Percentiles rank a stretch among this genome's conserved stretches.
phyloP scores from a whole-genome alignment of 2,329 filamentous ascomycete genomes.

The Nannizzia gypsea region DNA sequence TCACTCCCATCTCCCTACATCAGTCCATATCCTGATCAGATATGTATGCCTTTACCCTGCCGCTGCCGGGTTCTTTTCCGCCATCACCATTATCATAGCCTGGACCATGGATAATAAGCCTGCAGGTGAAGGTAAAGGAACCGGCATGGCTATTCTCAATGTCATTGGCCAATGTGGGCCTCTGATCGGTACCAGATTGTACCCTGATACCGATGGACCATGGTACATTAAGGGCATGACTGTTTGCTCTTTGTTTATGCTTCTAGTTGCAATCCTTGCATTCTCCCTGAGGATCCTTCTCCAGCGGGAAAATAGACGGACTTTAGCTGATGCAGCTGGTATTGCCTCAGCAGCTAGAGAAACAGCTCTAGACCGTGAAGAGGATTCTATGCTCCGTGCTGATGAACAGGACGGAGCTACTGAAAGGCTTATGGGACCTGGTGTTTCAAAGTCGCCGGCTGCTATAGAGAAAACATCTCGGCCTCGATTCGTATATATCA shows the following conservation, averaged over 20 bases:
- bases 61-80: constrained; percentile 67
- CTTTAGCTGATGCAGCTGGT: constrained; percentile 18
- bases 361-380: constrained; percentile 16
- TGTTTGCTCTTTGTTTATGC: constrained; percentile 52
- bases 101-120: constrained; percentile 84
- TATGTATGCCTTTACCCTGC: constrained; percentile 73
- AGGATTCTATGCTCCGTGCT: constrained; percentile 9
- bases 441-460: constrained; percentile 1
- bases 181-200: constrained; percentile 54
- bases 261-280: constrained; percentile 47
- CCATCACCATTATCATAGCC: constrained; percentile 71
- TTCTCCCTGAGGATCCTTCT: constrained; percentile 44
- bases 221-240: constrained; percentile 54
- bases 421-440: constrained; percentile 12
- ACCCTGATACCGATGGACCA: constrained; percentile 47
- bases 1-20: constrained; percentile 25
- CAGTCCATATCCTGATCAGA: constrained; percentile 35
- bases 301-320: constrained; percentile 38
- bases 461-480: constrained; percentile 6
- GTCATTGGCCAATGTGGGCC: constrained; percentile 71
- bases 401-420: constrained; percentile 11
- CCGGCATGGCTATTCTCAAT: constrained; percentile 70
- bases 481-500: constrained; percentile 13
- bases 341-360: constrained; percentile 15
- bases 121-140: constrained; percentile 56